phyloP scores from a whole-genome alignment of 495 filamentous ascomycete species.

The Annulohypoxylon maeteangense region DNA sequence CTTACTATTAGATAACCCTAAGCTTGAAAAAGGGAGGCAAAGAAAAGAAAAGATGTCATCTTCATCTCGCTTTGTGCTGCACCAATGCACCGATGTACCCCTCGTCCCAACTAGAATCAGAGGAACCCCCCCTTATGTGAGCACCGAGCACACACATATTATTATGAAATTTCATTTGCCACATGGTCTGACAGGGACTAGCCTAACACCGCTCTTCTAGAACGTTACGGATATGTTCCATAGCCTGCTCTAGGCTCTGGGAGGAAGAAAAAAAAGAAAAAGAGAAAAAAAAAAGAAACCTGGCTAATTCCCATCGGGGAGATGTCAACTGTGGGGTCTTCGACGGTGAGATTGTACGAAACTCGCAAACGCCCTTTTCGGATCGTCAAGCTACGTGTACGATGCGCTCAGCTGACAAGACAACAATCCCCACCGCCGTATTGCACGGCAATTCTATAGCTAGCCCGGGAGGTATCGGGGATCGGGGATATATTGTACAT shows the following conservation, averaged over 20 bases:
- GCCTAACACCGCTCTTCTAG: slow-evolving; percentile 41
- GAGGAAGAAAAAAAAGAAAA: slow-evolving; percentile 6
- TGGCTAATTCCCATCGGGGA: slow-evolving; percentile 23
- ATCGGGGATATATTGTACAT: slow-evolving; percentile 2
- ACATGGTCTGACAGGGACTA: slow-evolving; percentile 41
- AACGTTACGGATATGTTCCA: slow-evolving; percentile 47
- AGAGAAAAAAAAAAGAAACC: slow-evolving; percentile 24
- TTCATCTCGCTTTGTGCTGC: slow-evolving; percentile 38
- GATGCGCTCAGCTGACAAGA: slow-evolving; percentile 43
- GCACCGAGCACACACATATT: slow-evolving; percentile 15
- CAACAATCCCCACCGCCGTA: slow-evolving; percentile 33
- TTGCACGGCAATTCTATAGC: slow-evolving; percentile 31
- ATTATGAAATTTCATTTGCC: slow-evolving; percentile 40
- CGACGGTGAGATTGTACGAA: slow-evolving; percentile 35
- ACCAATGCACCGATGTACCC: not conserved
- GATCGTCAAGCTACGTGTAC: slow-evolving; percentile 45
- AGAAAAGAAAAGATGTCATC: slow-evolving; percentile 26
- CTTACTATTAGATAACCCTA: slow-evolving; percentile 24
- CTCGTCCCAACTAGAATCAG: slow-evolving; percentile 17
- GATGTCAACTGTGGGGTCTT: slow-evolving; percentile 26
- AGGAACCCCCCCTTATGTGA: slow-evolving; percentile 6
- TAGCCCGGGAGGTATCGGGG: not conserved
- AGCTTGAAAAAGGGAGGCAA: slow-evolving; percentile 13
- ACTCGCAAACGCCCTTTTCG: slow-evolving; percentile 33
- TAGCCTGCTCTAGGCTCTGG: slow-evolving; percentile 33